phyloP scores from a whole-genome alignment of 1,139 yeast species.

The Yamadazyma mexicana region DNA sequence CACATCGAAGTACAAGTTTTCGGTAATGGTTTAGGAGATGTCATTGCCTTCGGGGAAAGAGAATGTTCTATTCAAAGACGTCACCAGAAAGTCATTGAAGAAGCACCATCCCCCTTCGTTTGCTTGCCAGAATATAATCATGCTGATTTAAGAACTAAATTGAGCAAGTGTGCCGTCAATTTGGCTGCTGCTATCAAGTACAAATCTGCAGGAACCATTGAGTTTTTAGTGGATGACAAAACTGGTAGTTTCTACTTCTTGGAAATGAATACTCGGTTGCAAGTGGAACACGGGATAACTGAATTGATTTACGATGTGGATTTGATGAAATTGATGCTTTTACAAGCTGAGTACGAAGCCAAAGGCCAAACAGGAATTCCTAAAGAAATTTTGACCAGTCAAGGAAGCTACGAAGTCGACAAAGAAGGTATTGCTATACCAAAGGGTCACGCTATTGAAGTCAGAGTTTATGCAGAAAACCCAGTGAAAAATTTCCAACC shows the following conservation, averaged over 20 bases:
- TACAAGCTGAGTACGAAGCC: slow-evolving; percentile 31
- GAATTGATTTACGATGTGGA: slow-evolving; percentile 34
- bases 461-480: slow-evolving; percentile 37
- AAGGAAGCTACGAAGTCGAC: slow-evolving; percentile 14
- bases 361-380: slow-evolving; percentile 25
- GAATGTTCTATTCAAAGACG: slow-evolving; percentile 51
- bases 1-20: slow-evolving; percentile 50
- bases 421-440: slow-evolving; percentile 25
- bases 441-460: slow-evolving; percentile 38
- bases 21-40: slow-evolving; percentile 45
- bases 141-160: slow-evolving; percentile 15
- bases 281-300: slow-evolving; percentile 40
- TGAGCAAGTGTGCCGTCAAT: slow-evolving; percentile 24
- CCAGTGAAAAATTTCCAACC: slow-evolving; percentile 36
- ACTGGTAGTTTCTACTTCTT: slow-evolving; percentile 30
- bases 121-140: slow-evolving; percentile 13
- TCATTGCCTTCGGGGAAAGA: slow-evolving; percentile 45
- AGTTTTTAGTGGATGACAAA: slow-evolving; percentile 32
- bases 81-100: slow-evolving; percentile 52
- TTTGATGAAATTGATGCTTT: slow-evolving; percentile 30
- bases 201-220: slow-evolving; percentile 39
- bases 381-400: slow-evolving; percentile 13
- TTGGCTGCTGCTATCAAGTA: slow-evolving; percentile 29
- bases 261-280: slow-evolving; percentile 38
- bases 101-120: slow-evolving; percentile 42